Evolutionary conservation across 306 rosid species (phyloP).

Genomic region (Prunus mongolica): DNA sequence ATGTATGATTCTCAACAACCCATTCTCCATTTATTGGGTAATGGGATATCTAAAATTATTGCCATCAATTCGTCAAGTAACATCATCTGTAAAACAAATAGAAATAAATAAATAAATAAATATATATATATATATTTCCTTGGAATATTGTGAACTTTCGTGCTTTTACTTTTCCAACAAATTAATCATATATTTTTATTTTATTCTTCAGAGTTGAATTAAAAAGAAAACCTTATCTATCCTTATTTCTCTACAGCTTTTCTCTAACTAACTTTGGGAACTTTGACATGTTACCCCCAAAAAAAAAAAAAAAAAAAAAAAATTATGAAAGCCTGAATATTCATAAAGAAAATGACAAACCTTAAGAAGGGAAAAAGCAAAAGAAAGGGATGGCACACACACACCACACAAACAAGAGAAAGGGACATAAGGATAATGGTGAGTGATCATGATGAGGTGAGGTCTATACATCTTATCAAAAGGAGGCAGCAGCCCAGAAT

Average conservation of each 20-base stretch:
- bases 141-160: too few species aligned
- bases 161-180: too few species aligned
- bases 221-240: too few species aligned
- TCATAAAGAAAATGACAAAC: too few species aligned
- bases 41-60: constrained; percentile 20
- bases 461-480: too few species aligned
- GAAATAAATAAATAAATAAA: not conserved
- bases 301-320: not conserved
- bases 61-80: constrained; percentile 13
- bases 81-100: not conserved
- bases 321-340: not conserved
- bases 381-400: constrained; percentile 19
- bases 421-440: constrained; percentile 24
- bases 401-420: not conserved
- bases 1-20: constrained; percentile 21
- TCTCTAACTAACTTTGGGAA: too few species aligned
- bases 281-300: too few species aligned
- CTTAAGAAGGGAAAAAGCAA: not conserved
- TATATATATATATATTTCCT: not conserved
- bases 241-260: too few species aligned
- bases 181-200: too few species aligned
- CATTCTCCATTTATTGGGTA: constrained; percentile 17
- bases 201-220: too few species aligned
- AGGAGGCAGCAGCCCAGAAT: too few species aligned
- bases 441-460: not conserved